Conservation (phyloP, 352 stramenopile species). For the Phytophthora rubi region DNA sequence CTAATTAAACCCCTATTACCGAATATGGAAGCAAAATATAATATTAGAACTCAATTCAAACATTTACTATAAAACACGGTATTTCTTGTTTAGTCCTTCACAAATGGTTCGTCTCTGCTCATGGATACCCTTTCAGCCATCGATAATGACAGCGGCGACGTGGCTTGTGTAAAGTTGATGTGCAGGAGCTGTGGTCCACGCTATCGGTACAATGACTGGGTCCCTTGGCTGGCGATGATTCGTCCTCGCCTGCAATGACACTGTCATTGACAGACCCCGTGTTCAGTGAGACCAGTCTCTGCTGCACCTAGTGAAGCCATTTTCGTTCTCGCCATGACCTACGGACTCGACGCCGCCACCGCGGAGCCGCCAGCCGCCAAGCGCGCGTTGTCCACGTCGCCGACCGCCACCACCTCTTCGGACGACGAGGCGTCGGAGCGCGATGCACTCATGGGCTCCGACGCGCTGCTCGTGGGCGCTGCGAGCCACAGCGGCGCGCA, state of each 20-base stretch:
- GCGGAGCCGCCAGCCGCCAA: conserved; percentile 12
- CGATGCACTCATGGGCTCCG: conserved; percentile 26
- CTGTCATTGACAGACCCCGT: neutral
- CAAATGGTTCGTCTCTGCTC: too few relatives aligned
- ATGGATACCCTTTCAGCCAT: neutral
- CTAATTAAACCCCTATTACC: too few relatives aligned
- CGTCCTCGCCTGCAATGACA: conserved; percentile 10
- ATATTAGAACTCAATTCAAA: too few relatives aligned
- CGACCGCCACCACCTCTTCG: conserved; percentile 27
- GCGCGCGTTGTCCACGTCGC: conserved; percentile 28
- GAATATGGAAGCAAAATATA: too few relatives aligned
- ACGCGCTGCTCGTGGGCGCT: conserved; percentile 29
- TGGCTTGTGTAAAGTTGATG: neutral
- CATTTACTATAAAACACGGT: too few relatives aligned
- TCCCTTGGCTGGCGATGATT: conserved; percentile 7
- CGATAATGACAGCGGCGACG: neutral
- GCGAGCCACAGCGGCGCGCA: conserved; percentile 21
- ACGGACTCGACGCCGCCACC: conserved; percentile 8
- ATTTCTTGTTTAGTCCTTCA: too few relatives aligned
- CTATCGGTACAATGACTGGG: neutral
- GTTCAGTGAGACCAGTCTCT: neutral
- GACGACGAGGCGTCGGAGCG: conserved; percentile 32
- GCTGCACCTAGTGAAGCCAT: conserved; percentile 3
- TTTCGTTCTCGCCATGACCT: conserved; percentile 24
- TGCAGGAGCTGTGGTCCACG: neutral